Conservation (phyloP, 2,329 filamentous ascomycete genomes). For the Paracorniculantispora psalliotae region DNA sequence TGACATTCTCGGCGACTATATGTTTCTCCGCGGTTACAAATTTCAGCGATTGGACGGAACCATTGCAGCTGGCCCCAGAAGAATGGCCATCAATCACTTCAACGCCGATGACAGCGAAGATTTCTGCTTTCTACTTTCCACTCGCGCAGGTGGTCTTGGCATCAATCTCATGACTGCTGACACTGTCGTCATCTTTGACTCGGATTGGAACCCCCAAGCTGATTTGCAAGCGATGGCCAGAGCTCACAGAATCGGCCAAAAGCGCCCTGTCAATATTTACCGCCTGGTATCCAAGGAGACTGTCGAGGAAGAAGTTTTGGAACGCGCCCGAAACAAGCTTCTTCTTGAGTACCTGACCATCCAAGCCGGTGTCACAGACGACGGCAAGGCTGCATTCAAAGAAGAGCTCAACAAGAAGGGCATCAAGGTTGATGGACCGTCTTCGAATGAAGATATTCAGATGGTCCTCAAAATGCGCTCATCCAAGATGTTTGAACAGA, state of each 20-base stretch:
- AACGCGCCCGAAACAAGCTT: slow-evolving; percentile 93
- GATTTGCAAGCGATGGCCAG: slow-evolving; percentile 98
- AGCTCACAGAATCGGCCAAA: slow-evolving; percentile 95
- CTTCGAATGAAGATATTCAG: slow-evolving; percentile 89
- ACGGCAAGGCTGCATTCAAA: slow-evolving; percentile 74
- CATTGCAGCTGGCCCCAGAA: slow-evolving; percentile 79
- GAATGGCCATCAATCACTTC: slow-evolving; percentile 96
- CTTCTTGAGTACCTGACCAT: slow-evolving; percentile 97
- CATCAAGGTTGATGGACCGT: slow-evolving; percentile 71
- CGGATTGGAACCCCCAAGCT: slow-evolving; percentile 97
- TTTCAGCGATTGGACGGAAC: slow-evolving; percentile 95
- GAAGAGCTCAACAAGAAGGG: slow-evolving; percentile 76
- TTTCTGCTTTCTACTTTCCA: slow-evolving; percentile 94
- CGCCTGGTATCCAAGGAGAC: slow-evolving; percentile 96
- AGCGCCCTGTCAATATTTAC: slow-evolving; percentile 92
- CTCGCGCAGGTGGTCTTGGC: slow-evolving; percentile 90
- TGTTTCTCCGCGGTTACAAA: slow-evolving; percentile 86
- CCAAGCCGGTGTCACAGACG: slow-evolving; percentile 92
- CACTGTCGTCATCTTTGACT: slow-evolving; percentile 96
- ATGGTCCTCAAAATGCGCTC: slow-evolving; percentile 94
- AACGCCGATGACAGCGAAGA: slow-evolving; percentile 95
- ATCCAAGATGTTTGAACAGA: slow-evolving; percentile 99
- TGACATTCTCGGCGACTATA: slow-evolving; percentile 90
- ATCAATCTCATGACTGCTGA: slow-evolving; percentile 99
- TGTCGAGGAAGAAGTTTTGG: slow-evolving; percentile 94